Conservation (phyloP, 2,329 filamentous ascomycete species). For the Pseudogymnoascus sp. region DNA sequence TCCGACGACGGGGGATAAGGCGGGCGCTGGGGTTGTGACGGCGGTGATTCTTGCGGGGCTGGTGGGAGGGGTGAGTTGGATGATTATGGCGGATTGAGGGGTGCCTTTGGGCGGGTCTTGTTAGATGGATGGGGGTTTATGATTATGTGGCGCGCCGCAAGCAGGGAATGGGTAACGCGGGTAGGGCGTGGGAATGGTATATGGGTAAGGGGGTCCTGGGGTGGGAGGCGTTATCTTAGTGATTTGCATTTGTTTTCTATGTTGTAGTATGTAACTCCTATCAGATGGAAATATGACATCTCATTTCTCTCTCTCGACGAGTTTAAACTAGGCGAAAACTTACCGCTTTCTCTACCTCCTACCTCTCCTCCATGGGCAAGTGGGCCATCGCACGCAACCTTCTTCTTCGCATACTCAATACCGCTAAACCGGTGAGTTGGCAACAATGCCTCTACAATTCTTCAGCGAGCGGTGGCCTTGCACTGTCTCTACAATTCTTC, state of each 20-base stretch:
- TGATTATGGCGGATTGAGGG: constrained; percentile 23
- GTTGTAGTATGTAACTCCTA: neutral
- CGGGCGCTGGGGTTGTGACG: constrained; percentile 35
- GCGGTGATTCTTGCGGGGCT: constrained; percentile 26
- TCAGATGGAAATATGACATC: neutral
- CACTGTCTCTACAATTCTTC: neutral
- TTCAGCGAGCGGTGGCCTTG: too few species aligned
- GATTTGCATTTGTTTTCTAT: neutral
- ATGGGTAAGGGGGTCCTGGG: neutral
- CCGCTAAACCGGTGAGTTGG: neutral
- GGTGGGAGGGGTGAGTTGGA: constrained; percentile 30
- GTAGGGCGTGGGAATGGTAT: neutral
- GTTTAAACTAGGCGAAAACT: neutral
- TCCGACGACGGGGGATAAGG: constrained; percentile 27
- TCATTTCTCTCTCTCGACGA: neutral
- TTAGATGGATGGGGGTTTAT: neutral
- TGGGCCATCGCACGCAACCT: neutral
- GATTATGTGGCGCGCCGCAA: neutral
- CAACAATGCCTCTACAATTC: neutral
- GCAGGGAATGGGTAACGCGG: neutral
- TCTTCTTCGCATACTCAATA: neutral
- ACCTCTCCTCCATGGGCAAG: neutral
- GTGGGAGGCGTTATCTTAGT: neutral
- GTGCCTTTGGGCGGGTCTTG: neutral
- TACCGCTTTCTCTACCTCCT: too few species aligned